Evolutionary conservation across 2,329 filamentous ascomycete genomes (phyloP), one percentile per base, ranked within the genome.

Genomic region (Phialemonium atrogriseum): DNA sequence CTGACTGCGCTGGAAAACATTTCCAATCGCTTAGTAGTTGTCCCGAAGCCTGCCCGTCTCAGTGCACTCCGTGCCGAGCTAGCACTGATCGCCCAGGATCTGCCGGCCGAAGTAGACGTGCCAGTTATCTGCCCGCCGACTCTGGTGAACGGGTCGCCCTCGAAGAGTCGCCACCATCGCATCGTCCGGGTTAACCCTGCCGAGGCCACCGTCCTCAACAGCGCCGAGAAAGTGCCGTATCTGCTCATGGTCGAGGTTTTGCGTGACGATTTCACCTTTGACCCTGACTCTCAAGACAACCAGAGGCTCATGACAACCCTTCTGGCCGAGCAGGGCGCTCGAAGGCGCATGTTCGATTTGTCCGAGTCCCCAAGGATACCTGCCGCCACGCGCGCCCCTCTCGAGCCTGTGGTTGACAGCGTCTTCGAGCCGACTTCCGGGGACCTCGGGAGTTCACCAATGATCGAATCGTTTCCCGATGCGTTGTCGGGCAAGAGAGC

Each of bases 181-280:
- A 86, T 91, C 37, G 84, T 91, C 27, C 74, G 84, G 22, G 67
- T 91, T 30, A 91, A 88, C 48, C 85, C 84, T 6, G 82, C 83
- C 2, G 84, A 91, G 55, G 80, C 84, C 5, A 89, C 84, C 1
- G 85, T 88, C 33, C 60, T 91, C 31, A 91, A 91, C 55, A 91
- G 84, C 51, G 84, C 84, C 5, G 84, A 91, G 53, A 83, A 87
- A 51, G 84, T 91, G 26, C 84, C 84, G 1, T 91, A 87, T 55
- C 58, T 91, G 30, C 67, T 91, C 17, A 88, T 91, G 83, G 75
- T 89, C 3, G 84, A 91, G 50, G 78, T 91, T 14, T 59, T 91
- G 28, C 67, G 80, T 15, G 84, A 89, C 42, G 84, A 91, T 47
- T 89, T 91, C 49, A 79, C 80, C 20, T 91, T 91, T 46, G 79